Evolutionary conservation across 139 green algal species (phyloP), one percentile per base, ranked within the genome.

Genomic region (Desmodesmus armatus): DNA sequence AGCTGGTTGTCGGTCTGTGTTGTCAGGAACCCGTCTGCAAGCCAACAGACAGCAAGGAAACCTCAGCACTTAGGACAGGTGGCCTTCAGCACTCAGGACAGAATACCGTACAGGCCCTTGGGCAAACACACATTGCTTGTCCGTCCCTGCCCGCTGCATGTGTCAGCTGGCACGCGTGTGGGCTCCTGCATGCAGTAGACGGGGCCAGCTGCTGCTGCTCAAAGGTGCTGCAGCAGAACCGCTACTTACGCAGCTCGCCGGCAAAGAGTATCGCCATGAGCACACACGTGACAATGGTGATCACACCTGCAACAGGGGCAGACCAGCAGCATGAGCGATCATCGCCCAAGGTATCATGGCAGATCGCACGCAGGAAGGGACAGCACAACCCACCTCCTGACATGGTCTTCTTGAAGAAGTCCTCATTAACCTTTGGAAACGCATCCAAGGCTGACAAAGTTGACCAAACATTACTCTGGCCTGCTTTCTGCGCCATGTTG

Each of bases 231-330:
- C 25, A 7, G 9, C 76, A 43, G 25, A 7, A n/a, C 40, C 0
- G 17, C n/a, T 21, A 90, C 95, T 92, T 80, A 98, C 94, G 79
- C 3, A 98, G 90, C 86, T 99, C 97, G 2, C 91, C 96, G 0
- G 98, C 75, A 87, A 99, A 99, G 3, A 99, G 91, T 2, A 97
- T 40, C 0, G 92, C 53, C 97, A 99, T 99, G 17, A 99, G 78
- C 25, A 96, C 60, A 17, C 89, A 91, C 3, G 95, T 91, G 3
- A 95, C 90, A 53, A 99, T 89, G 7, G 97, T 99, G 84, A 99
- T 98, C n/a, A 98, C 86, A 25, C 97, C 97, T 75, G 71, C 71
- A 79, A 25, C 5, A 17, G 13, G 15, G 13, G 51, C 51, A 27
- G 17, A 17, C 51, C 15, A 17, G 15, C 51, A 62, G 51, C 51